Conservation (phyloP, 2,329 filamentous ascomycete species). For the Aureobasidium sp. region DNA sequence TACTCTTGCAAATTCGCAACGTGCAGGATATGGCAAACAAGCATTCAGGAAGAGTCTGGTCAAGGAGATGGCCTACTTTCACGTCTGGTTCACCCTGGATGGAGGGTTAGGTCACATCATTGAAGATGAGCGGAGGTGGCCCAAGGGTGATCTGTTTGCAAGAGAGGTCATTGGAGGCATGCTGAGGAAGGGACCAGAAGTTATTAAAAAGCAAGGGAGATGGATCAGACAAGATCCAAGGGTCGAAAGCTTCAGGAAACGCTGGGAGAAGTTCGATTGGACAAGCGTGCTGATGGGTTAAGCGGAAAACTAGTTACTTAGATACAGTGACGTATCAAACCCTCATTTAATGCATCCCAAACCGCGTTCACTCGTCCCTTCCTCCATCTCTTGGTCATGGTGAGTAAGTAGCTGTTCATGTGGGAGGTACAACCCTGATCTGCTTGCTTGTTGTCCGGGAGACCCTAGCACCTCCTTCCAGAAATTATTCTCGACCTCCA, state of each 20-base stretch:
- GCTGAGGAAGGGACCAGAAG: slow-evolving; percentile 81
- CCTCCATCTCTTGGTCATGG: too few species aligned
- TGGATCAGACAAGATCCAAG: slow-evolving; percentile 78
- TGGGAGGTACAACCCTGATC: not conserved
- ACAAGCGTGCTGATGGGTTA: slow-evolving; percentile 59
- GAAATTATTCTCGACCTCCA: not conserved
- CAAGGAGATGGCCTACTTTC: slow-evolving; percentile 99
- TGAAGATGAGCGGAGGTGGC: slow-evolving; percentile 88
- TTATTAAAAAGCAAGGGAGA: slow-evolving; percentile 90
- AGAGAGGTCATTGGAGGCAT: slow-evolving; percentile 94
- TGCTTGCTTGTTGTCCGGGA: not conserved
- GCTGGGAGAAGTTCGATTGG: slow-evolving; percentile 97
- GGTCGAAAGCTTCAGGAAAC: slow-evolving; percentile 81
- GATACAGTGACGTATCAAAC: not conserved
- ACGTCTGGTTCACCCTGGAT: slow-evolving; percentile 95
- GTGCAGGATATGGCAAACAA: slow-evolving; percentile 76
- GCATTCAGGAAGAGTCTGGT: slow-evolving; percentile 87
- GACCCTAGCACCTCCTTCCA: not conserved
- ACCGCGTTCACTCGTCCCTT: too few species aligned
- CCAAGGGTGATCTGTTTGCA: slow-evolving; percentile 91
- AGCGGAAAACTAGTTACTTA: too few species aligned
- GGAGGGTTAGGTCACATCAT: slow-evolving; percentile 94
- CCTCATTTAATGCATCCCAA: too few species aligned
- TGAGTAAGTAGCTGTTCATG: too few species aligned
- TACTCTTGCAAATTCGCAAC: slow-evolving; percentile 68